Conservation (phyloP, 75 land plant species). For the Picea sitchensis region DNA sequence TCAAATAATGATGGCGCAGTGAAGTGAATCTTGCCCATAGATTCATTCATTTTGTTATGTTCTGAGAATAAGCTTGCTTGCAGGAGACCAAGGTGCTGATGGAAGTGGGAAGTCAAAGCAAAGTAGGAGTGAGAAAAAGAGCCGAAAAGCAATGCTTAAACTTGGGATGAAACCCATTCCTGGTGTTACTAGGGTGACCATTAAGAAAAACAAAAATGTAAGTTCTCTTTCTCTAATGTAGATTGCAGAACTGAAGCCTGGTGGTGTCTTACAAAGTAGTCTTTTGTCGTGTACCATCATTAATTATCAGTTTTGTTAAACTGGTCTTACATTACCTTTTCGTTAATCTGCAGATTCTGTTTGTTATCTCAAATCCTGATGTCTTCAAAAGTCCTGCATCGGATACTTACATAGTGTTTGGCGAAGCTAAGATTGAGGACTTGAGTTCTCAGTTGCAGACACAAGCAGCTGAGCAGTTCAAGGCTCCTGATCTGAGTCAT, state of each 20-base stretch:
- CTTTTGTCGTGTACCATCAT: no score
- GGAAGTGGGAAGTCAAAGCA: slow-evolving; percentile 68
- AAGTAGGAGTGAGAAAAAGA: slow-evolving; percentile 90
- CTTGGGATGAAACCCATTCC: slow-evolving; percentile 88
- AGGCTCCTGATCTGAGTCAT: slow-evolving; percentile 54
- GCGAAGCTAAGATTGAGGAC: slow-evolving; percentile 89
- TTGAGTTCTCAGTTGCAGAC: slow-evolving; percentile 80
- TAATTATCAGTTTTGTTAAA: no score
- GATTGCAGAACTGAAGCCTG: no score
- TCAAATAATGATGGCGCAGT: no score
- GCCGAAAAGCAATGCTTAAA: slow-evolving; percentile 87
- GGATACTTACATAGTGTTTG: slow-evolving; percentile 81
- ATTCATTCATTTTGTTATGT: no score
- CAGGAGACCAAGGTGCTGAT: slow-evolving; percentile 35
- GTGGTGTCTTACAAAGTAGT: no score
- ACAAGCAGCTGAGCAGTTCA: slow-evolving; percentile 86
- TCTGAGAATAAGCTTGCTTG: not conserved
- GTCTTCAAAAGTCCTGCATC: slow-evolving; percentile 89
- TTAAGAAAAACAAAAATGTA: slow-evolving; percentile 89
- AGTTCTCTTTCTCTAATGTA: slow-evolving; percentile 2
- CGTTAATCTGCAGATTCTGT: slow-evolving; percentile 56
- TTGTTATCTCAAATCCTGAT: slow-evolving; percentile 89
- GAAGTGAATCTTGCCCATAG: no score
- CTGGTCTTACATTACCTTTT: no score
- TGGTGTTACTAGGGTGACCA: slow-evolving; percentile 82